phyloP scores from a whole-genome alignment of 1,139 yeast genomes.

The Pneumocystis jirovecii region DNA sequence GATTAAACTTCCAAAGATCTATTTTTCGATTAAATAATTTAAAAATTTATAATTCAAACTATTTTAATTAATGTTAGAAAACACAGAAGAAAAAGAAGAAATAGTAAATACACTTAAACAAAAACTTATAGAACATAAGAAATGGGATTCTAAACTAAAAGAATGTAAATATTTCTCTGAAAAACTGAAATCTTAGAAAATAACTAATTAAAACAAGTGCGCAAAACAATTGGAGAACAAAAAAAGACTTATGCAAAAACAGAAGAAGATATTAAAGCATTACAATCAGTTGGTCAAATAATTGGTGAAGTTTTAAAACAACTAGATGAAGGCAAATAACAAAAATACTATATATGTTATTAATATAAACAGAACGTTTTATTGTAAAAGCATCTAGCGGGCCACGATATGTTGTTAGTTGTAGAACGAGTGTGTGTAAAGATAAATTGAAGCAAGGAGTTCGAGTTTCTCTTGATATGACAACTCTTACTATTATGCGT shows the following conservation, averaged over 20 bases:
- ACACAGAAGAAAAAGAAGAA: conserved; percentile 51
- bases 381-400: conserved; percentile 91
- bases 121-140: conserved; percentile 81
- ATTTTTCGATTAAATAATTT: too few species aligned
- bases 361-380: conserved; percentile 20
- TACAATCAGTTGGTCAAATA: conserved; percentile 94
- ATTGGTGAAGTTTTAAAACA: conserved; percentile 96
- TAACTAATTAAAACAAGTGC: background rate
- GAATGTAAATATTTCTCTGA: conserved; percentile 25
- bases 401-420: conserved; percentile 95
- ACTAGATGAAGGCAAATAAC: conserved; percentile 74
- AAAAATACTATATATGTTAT: conserved; percentile 3
- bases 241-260: conserved; percentile 36
- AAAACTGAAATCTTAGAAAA: background rate
- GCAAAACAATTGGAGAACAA: background rate
- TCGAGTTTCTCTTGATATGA: conserved; percentile 93
- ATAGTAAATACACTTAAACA: conserved; percentile 71
- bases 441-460: conserved; percentile 81
- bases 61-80: background rate
- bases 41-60: conserved; percentile 23
- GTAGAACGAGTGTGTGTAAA: conserved; percentile 81
- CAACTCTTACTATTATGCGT: conserved; percentile 95
- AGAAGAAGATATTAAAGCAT: conserved; percentile 46
- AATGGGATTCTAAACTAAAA: conserved; percentile 85
- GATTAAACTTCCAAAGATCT: background rate